Evolutionary conservation across 495 filamentous ascomycete species (phyloP), one percentile per base, ranked within the genome.

Genomic region (Lophium mytilinum): DNA sequence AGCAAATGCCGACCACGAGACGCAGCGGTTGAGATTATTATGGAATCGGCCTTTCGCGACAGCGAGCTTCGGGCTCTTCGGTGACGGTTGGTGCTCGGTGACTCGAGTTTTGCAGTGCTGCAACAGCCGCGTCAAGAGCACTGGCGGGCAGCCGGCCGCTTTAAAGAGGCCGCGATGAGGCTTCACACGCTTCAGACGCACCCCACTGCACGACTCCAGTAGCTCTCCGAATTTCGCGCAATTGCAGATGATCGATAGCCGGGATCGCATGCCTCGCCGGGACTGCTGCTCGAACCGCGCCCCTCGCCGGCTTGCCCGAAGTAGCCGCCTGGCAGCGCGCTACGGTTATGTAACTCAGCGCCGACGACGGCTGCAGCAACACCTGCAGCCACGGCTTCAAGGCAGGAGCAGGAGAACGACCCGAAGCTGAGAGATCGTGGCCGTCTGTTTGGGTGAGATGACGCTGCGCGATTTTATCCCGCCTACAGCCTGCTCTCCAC

Each of bases 211-310:
- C 37, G 36, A 36, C 5, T 53, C 51, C 37, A 24, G 47, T 18
- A 24, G 45, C 45, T 24, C 18, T 6, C 15, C 12, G 18, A 6
- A 24, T 10, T 18, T 11, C n/a, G 18, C 21, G 45, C 45, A 19
- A 19, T 45, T 56, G 58, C 58, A 61, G 58, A 57, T 53, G 58
- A 61, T 61, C 58, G 53, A 48, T 48, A 36, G 55, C 53, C 53
- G 49, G 21, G 19, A 53, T 34, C 12, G 43, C 43, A 3, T n/a
- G 1, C 18, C 3, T n/a, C 15, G 43, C n/a, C 43, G 21, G 33
- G 33, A 24, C 21, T 48, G 21, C 33, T 24, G 45, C 43, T 47
- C n/a, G 43, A 18, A 18, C 14, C 21, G 19, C 21, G 19, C 21
- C 7, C 18, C 15, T 30, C n/a, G 24, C 54, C 54, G 54, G 54